Base-by-base conservation (phyloP, 148 eudicot species). In the Chenopodium album region DNA sequence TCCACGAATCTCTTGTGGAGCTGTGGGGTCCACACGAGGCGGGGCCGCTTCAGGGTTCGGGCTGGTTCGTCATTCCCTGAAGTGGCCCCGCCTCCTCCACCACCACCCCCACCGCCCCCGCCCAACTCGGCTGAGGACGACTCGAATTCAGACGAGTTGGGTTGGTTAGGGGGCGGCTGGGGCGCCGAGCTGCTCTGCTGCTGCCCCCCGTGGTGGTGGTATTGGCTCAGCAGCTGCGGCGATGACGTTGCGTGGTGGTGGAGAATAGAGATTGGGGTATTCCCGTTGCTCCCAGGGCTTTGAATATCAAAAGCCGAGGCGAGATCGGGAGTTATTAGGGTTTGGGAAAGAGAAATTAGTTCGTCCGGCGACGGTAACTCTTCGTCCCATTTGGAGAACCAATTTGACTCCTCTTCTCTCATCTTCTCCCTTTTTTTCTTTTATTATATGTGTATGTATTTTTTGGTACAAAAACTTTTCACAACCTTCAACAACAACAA, bases 341-440 rank as follows among this genome's bases (percentile, higher is more conserved):
- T 86, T 88, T 94, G 98, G 70, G 90, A 86, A 6, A 96, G 78
- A 11, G 99, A 95, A 85, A 88, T 94, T 28, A 96, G 90, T 1
- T 96, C 98, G 11, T 94, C 97, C 0, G 95, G 98, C 0, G 92
- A 68, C 2, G 98, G 99, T 5, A 96, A 86, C 44, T 91, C 91
- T 0, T 96, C 95, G 76, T 94, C 98, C 98, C 97, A 93, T 73
- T 90, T 92, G 0, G 97, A 87, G 79, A 93, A 93, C 98, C 98
- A 95, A 84, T 89, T 95, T 2, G 93, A 90, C 1, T 92, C 92
- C 0, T 93, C 91, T 72, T 93, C 98, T 23, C 90, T 95, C 98
- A 93, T 93, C 76, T 78, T 22, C 28, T 41, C 37, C 29, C 9
- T 3, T 26, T 16, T 44, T 62, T 7, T 23, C 29, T 29, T 3